These are phyloP conservation scores for Trichoderma hamatum DNA, from an alignment of 2,329 filamentous ascomycete species.

Conservation along the genomic window DNA sequence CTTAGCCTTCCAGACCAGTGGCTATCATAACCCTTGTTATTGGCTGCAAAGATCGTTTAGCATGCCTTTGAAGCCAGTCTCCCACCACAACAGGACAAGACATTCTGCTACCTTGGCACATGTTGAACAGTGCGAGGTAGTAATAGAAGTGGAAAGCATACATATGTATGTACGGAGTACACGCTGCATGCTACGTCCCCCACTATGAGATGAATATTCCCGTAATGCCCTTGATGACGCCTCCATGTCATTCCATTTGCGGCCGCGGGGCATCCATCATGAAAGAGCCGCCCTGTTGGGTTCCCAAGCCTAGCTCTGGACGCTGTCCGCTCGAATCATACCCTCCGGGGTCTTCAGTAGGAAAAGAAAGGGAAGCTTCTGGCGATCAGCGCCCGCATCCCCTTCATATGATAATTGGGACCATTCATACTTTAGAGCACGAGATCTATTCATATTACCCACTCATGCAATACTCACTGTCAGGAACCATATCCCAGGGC, in stretches of 20 bases:
- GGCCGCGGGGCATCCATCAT: not conserved
- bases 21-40: not conserved
- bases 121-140: conserved; percentile 8
- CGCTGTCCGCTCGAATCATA: not conserved
- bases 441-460: conserved; percentile 44
- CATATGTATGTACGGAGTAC: not conserved
- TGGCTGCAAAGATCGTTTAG: conserved; percentile 7
- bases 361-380: not conserved
- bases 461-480: conserved; percentile 43
- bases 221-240: not conserved
- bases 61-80: conserved; percentile 21
- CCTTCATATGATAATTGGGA: not conserved
- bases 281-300: conserved; percentile 20
- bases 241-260: not conserved
- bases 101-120: conserved; percentile 11
- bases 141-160: not conserved
- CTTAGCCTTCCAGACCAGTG: not conserved
- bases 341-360: not conserved
- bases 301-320: not conserved
- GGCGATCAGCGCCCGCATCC: conserved; percentile 9
- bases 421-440: conserved; percentile 28
- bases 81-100: not conserved
- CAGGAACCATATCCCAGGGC: not conserved
- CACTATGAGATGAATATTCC: conserved; percentile 14
- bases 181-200: conserved; percentile 10